Evolutionary conservation across 257 asterid species (phyloP).

Genomic region (Plantago ovata): DNA sequence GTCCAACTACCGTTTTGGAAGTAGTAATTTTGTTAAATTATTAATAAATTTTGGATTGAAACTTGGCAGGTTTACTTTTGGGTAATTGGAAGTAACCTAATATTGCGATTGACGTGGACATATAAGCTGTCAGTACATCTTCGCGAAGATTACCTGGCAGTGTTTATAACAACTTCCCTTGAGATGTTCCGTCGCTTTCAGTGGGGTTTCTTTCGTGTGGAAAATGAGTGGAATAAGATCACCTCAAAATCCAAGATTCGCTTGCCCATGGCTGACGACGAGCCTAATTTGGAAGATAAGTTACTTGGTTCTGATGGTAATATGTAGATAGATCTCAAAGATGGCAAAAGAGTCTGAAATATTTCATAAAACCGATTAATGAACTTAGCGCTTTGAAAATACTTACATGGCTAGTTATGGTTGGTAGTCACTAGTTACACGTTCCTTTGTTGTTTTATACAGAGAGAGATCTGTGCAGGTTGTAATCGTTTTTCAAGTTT

Average conservation of each 20-base stretch:
- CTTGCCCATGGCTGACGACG: slow-evolving; percentile 41
- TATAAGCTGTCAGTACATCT: slow-evolving; percentile 98
- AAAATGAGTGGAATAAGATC: slow-evolving; percentile 84
- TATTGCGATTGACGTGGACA: slow-evolving; percentile 93
- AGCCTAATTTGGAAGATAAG: slow-evolving; percentile 57
- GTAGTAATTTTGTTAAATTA: background rate
- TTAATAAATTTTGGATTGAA: background rate
- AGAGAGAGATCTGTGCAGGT: background rate
- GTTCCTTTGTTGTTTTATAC: background rate
- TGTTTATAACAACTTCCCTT: slow-evolving; percentile 65
- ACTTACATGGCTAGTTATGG: slow-evolving; percentile 1
- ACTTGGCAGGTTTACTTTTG: slow-evolving; percentile 72
- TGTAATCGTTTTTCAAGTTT: background rate
- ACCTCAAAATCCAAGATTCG: slow-evolving; percentile 47
- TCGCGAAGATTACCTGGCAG: slow-evolving; percentile 73
- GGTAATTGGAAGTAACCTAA: slow-evolving; percentile 83
- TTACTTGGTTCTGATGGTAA: slow-evolving; percentile 54
- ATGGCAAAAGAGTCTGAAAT: slow-evolving; percentile 19
- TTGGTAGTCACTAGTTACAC: no score
- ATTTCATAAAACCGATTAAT: slow-evolving; percentile 9
- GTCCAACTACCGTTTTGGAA: no score
- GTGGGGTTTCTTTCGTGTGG: slow-evolving; percentile 94
- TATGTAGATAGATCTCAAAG: slow-evolving; percentile 37
- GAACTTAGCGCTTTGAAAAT: slow-evolving; percentile 2
- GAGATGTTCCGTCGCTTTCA: slow-evolving; percentile 92